Base-by-base conservation (phyloP, 2,329 filamentous ascomycete genomes). In the Ascochyta pisi region DNA sequence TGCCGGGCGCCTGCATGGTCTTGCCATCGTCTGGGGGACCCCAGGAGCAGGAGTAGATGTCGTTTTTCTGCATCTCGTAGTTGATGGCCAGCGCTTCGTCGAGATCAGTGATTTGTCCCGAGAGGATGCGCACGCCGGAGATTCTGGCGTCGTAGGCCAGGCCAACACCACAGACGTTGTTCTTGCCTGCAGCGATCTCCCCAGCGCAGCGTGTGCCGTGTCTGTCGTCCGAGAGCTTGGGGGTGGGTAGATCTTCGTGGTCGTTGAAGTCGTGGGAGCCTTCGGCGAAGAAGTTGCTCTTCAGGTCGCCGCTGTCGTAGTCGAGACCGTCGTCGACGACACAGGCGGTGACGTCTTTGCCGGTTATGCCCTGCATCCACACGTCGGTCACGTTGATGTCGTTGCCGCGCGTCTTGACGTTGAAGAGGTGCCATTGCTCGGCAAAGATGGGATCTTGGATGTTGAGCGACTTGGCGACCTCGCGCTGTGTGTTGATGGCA, bases 31-130 rank as follows among this genome's bases (percentile, higher is more conserved):
- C 95, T 0, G 92, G 91, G 8, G 95, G 95, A 0, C 95, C 95
- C 95, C 95, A 99, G 0, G 95, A 99, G 79, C 95, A 99, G 0
- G 95, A 99, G 78, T 97, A 99, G 56, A 99, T 98, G 57, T 97
- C 87, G 73, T 97, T 99, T 58, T 94, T 82, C 68, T 97, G 88
- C 69, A 87, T 95, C 60, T 89, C 90, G 79, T 94, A 98, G 76
- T 96, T 97, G 82, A 99, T 88, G 22, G 95, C 91, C 27, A 89
- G 82, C 23, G 95, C 93, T 77, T 99, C 95, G 69, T 99, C 95
- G 26, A 90, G 88, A 73, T 99, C 95, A 46, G 88, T 89, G 62
- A 99, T 97, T 44, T 91, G 81, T 70, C 92, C 94, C 54, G 91
- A 96, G 6, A 99, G 83, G 63, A 99, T 99, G 49, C 95, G 91